These are phyloP conservation scores for Pleurotus pulmonarius DNA, from an alignment of 768 basidiomycete genomes.

Conservation along the genomic window DNA sequence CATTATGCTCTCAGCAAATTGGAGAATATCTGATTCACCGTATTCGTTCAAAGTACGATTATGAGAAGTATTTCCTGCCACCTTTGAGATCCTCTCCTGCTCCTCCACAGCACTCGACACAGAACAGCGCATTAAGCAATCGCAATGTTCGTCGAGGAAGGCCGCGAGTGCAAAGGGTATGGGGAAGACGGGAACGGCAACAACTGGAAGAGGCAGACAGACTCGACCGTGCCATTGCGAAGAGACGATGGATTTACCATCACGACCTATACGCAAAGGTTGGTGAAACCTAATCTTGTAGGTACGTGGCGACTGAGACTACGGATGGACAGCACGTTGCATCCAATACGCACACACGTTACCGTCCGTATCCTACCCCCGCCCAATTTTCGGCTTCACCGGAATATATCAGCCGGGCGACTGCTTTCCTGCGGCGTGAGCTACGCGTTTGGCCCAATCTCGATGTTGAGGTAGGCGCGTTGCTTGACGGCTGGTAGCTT, in stretches of 20 bases:
- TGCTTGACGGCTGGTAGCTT: constrained; percentile 13
- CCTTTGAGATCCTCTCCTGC: constrained; percentile 57
- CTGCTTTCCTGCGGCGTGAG: constrained; percentile 79
- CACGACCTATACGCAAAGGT: constrained; percentile 86
- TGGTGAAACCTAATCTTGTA: constrained; percentile 16
- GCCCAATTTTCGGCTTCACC: constrained; percentile 76
- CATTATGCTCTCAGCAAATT: constrained; percentile 65
- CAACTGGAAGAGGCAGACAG: constrained; percentile 60
- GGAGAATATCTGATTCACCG: constrained; percentile 77
- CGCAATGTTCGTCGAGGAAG: constrained; percentile 28
- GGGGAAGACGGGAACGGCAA: constrained; percentile 51
- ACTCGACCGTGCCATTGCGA: constrained; percentile 70
- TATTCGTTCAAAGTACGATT: constrained; percentile 75
- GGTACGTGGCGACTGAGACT: constrained; percentile 8
- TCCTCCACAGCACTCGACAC: constrained; percentile 15
- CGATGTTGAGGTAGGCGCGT: constrained; percentile 71
- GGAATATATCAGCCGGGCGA: constrained; percentile 73
- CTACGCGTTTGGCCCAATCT: constrained; percentile 77
- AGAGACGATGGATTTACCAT: constrained; percentile 76
- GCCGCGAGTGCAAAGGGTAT: constrained; percentile 40
- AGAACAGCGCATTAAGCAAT: constrained; percentile 23
- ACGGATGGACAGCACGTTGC: constrained; percentile 70
- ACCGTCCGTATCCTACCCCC: constrained; percentile 87
- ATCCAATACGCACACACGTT: constrained; percentile 81
- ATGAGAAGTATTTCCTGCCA: constrained; percentile 73